Evolutionary conservation across 345 rosid genomes (phyloP).

Genomic region (Mercurialis annua): DNA sequence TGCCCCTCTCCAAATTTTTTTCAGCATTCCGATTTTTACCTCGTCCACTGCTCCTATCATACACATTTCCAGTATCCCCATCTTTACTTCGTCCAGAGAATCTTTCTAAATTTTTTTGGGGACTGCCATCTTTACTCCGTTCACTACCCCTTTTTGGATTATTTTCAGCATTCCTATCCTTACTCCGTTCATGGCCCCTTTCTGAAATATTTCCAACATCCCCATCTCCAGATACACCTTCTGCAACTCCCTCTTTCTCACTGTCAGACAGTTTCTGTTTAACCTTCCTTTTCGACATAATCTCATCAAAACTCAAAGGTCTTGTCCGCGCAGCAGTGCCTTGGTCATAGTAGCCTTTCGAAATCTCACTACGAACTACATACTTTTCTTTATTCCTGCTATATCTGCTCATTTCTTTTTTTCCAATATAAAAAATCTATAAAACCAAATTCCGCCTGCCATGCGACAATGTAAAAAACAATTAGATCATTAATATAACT

Average conservation of each 20-base stretch:
- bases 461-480: not conserved
- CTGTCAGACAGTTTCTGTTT: slow-evolving; percentile 39
- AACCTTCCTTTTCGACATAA: slow-evolving; percentile 62
- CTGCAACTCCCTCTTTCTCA: slow-evolving; percentile 31
- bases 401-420: slow-evolving; percentile 51
- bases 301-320: slow-evolving; percentile 74
- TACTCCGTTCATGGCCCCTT: no score
- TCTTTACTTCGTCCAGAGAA: no score
- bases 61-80: no score
- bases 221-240: slow-evolving; percentile 19
- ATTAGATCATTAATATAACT: not conserved
- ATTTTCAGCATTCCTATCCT: no score
- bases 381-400: slow-evolving; percentile 38
- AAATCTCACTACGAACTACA: slow-evolving; percentile 28
- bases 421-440: not conserved
- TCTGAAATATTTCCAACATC: not conserved
- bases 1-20: slow-evolving; percentile 27
- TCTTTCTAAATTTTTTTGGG: no score
- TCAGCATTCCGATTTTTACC: slow-evolving; percentile 12
- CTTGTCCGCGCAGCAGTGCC: slow-evolving; percentile 90
- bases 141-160: no score
- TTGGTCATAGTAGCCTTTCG: slow-evolving; percentile 27
- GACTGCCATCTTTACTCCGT: no score
- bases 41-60: no score
- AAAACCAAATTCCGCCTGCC: not conserved